Percentiles rank a stretch among this genome's conserved stretches.
Evolutionary conservation across 352 stramenopile species (phyloP).

Genomic region (Pythium graminicola): DNA sequence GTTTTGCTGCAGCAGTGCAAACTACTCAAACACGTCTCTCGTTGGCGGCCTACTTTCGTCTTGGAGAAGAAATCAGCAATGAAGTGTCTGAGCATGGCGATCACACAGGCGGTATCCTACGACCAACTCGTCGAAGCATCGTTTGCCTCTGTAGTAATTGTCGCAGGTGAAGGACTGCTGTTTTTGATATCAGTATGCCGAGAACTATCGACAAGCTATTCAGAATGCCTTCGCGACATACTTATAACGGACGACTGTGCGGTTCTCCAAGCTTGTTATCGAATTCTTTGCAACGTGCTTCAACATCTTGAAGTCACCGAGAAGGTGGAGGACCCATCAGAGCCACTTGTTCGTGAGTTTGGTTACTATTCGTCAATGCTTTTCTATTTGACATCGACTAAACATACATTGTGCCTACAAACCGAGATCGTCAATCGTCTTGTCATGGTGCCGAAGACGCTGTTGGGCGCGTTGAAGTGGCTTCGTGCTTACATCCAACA

Average conservation of each 20-base stretch:
- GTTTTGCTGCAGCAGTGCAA: constrained; percentile 17
- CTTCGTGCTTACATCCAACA: background rate
- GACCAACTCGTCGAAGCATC: background rate
- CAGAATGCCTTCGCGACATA: background rate
- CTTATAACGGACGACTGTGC: background rate
- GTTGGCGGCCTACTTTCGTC: background rate
- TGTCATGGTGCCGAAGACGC: background rate
- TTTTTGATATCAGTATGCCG: background rate
- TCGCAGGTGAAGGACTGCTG: background rate
- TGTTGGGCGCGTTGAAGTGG: background rate
- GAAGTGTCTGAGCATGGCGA: background rate
- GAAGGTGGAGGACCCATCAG: no score
- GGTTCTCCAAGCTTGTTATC: constrained; percentile 2
- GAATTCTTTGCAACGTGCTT: background rate
- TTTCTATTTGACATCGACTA: constrained; percentile 10
- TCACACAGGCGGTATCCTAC: background rate
- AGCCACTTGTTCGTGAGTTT: background rate
- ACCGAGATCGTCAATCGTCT: background rate
- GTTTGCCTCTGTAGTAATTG: no score
- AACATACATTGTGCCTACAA: background rate
- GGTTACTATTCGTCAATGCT: background rate
- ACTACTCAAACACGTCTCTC: constrained; percentile 8
- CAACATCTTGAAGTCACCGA: background rate
- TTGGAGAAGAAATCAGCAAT: background rate
- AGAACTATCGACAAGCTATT: background rate